These are phyloP conservation scores for Hibiscus trionum DNA, from an alignment of 345 rosid species.

Conservation along the genomic window DNA sequence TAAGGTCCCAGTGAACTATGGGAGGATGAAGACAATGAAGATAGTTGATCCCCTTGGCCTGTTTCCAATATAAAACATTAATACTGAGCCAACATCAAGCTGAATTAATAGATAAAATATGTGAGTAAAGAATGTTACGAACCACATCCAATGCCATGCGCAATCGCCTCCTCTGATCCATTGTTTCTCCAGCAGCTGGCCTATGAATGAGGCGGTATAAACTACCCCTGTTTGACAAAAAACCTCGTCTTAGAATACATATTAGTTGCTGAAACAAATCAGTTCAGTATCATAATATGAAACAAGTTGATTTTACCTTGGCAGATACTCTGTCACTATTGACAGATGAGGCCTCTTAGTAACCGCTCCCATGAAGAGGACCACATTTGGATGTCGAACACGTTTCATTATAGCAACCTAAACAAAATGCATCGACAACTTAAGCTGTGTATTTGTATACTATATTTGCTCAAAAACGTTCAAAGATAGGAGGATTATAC, in stretches of 20 bases:
- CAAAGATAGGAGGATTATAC: not conserved
- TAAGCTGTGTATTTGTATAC: not conserved
- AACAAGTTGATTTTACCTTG: slow-evolving; percentile 42
- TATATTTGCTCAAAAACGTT: not conserved
- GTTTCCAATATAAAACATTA: slow-evolving; percentile 22
- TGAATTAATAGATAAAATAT: not conserved
- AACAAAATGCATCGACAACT: not conserved
- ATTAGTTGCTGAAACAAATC: not conserved
- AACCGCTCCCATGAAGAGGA: slow-evolving; percentile 99
- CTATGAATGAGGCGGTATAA: slow-evolving; percentile 80
- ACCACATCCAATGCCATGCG: slow-evolving; percentile 98
- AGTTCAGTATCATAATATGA: not conserved
- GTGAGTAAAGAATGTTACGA: slow-evolving; percentile 19
- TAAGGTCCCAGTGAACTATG: slow-evolving; percentile 95
- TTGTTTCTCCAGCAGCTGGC: slow-evolving; percentile 72
- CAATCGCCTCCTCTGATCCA: slow-evolving; percentile 79
- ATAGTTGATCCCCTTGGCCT: slow-evolving; percentile 97
- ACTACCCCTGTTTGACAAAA: slow-evolving; percentile 67
- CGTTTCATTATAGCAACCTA: slow-evolving; percentile 98
- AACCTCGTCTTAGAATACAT: not conserved
- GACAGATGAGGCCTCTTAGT: slow-evolving; percentile 81
- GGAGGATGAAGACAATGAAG: slow-evolving; percentile 88
- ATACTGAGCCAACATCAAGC: not conserved
- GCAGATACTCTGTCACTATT: slow-evolving; percentile 86
- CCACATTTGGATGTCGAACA: slow-evolving; percentile 92